phyloP scores from a whole-genome alignment of 2,329 filamentous ascomycete species.

The Alternaria tenuissima region DNA sequence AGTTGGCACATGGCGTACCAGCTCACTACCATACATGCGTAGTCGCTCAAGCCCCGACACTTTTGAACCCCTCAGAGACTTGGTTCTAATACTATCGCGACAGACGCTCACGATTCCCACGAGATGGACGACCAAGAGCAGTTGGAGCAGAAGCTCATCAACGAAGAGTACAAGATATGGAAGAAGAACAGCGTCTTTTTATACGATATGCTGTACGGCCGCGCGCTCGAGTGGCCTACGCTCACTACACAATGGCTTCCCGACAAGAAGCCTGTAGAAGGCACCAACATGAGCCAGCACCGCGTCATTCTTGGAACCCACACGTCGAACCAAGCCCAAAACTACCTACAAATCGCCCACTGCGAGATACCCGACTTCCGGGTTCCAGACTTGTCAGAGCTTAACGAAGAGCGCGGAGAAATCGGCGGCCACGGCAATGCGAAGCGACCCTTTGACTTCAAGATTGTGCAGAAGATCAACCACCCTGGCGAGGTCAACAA shows the following conservation, averaged over 20 bases:
- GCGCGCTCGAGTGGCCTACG: slow-evolving; percentile 95
- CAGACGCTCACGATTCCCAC: slow-evolving; percentile 52
- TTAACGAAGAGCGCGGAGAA: slow-evolving; percentile 90
- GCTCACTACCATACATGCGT: neutral
- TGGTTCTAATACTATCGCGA: slow-evolving; percentile 13
- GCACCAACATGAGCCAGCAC: slow-evolving; percentile 87
- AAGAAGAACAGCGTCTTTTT: slow-evolving; percentile 99
- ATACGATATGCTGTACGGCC: slow-evolving; percentile 96
- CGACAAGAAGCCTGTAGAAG: slow-evolving; percentile 69
- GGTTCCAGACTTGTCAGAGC: slow-evolving; percentile 78
- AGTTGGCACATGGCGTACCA: slow-evolving; percentile 1
- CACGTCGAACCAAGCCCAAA: slow-evolving; percentile 83
- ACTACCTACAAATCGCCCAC: slow-evolving; percentile 94
- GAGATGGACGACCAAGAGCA: slow-evolving; percentile 75
- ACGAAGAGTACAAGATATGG: slow-evolving; percentile 99
- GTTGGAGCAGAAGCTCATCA: slow-evolving; percentile 85
- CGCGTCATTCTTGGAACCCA: slow-evolving; percentile 93
- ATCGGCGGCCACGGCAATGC: slow-evolving; percentile 89
- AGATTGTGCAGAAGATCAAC: slow-evolving; percentile 93
- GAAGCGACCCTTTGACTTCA: slow-evolving; percentile 83
- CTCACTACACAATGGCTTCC: slow-evolving; percentile 98
- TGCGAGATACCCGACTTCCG: slow-evolving; percentile 87
- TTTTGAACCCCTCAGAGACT: neutral
- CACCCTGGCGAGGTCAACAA: slow-evolving; percentile 98
- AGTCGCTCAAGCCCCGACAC: neutral